Conservation (phyloP, 1,284 basidiomycete species). For the Anthracocystis setariae region DNA sequence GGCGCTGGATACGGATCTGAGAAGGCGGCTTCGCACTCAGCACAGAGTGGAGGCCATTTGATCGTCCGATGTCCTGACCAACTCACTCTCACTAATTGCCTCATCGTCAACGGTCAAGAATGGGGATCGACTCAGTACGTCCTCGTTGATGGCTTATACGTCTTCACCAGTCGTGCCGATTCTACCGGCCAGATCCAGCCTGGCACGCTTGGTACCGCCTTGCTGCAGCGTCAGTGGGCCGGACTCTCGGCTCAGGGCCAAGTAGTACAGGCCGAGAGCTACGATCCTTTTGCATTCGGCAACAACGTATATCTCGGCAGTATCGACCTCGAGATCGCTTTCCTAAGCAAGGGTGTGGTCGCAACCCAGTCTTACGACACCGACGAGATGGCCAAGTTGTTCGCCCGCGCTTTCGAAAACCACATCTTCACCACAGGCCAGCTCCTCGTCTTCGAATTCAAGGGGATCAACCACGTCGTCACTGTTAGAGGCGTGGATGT, state of each 20-base stretch:
- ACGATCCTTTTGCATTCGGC: slow-evolving; percentile 59
- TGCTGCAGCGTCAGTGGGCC: slow-evolving; percentile 64
- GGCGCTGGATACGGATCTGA: slow-evolving; percentile 36
- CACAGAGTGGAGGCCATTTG: slow-evolving; percentile 28
- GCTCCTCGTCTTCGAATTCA: slow-evolving; percentile 87
- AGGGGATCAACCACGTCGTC: slow-evolving; percentile 84
- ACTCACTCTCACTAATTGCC: slow-evolving; percentile 59
- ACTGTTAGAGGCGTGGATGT: slow-evolving; percentile 76
- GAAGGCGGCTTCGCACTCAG: slow-evolving; percentile 17
- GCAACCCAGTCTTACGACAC: slow-evolving; percentile 71
- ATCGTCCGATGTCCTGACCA: slow-evolving; percentile 57
- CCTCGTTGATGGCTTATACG: slow-evolving; percentile 59
- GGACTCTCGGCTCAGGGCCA: slow-evolving; percentile 61
- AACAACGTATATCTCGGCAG: slow-evolving; percentile 61
- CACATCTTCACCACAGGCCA: slow-evolving; percentile 74
- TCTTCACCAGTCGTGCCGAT: slow-evolving; percentile 61
- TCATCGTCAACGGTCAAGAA: slow-evolving; percentile 61
- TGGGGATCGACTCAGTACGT: slow-evolving; percentile 64
- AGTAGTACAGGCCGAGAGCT: slow-evolving; percentile 56
- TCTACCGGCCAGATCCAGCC: slow-evolving; percentile 51
- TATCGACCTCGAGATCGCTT: slow-evolving; percentile 62
- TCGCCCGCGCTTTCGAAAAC: slow-evolving; percentile 78
- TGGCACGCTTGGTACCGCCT: slow-evolving; percentile 58
- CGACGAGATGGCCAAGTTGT: slow-evolving; percentile 83
- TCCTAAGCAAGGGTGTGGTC: slow-evolving; percentile 52